Evolutionary conservation across 23 red algal genomes (phyloP), one percentile per base, ranked within the genome.

Genomic region (Pyropia haitanensis): DNA sequence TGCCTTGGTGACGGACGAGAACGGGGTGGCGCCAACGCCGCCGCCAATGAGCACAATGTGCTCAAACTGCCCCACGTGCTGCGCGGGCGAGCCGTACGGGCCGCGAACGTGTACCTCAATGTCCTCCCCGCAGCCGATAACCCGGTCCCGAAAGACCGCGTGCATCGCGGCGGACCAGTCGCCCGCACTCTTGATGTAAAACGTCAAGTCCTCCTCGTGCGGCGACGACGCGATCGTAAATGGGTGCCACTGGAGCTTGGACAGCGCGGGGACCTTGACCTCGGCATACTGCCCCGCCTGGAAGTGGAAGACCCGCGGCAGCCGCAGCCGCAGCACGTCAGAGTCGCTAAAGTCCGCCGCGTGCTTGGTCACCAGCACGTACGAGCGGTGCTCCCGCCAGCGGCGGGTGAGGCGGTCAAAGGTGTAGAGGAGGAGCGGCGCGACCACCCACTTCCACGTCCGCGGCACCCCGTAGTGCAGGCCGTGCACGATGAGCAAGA

Each of bases 221-320:
- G 88, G 88, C 46, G 71, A 67, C 17, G 74, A 81, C 14, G 79
- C 79, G 23, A 85, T 83, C 14, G 78, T 85, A 44, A 93, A 80
- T 0, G 88, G 88, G 60, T 93, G 88, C 80, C 81, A 93, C 50
- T 93, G 79, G 19, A 79, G 65, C 59, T 60, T 68, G 46, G 73
- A 77, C 6, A 93, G 24, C 13, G 31, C 55, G 33, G 88, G 88
- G 0, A 93, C 66, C 64, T 80, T 78, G 13, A 93, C 51, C 24
- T 93, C 75, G 0, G 77, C 78, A 62, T 93, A 93, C 56, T 93
- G 88, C 58, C 88, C 88, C n/a, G 88, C 76, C 34, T 80, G 64
- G 70, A 72, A 91, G 33, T 80, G 78, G 48, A 91, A 91, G 15
- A 83, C 78, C 9, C 76, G 66, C 18, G 78, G 78, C 23, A 91